These are phyloP conservation scores for Fistulinella prunicolor DNA, from an alignment of 768 basidiomycete species.

Conservation along the genomic window DNA sequence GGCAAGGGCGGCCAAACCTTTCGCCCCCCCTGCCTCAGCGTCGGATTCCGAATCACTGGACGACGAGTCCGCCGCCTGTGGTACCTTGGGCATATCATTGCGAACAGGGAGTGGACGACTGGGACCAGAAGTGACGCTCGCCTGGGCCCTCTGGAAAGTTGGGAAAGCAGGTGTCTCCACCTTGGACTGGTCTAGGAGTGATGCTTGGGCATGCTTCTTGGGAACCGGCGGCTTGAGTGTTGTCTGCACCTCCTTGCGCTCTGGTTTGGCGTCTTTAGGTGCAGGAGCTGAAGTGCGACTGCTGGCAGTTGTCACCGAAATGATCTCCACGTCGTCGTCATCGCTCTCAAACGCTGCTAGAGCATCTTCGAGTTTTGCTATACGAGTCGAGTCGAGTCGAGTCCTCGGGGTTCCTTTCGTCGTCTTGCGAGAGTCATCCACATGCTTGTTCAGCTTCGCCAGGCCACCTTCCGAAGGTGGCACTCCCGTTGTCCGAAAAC, in stretches of 20 bases:
- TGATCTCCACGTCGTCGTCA: slow-evolving; percentile 54
- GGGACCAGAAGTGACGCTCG: slow-evolving; percentile 30
- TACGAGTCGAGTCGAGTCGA: slow-evolving; percentile 50
- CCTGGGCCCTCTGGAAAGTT: slow-evolving; percentile 39
- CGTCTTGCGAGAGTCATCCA: slow-evolving; percentile 56
- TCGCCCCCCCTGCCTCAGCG: slow-evolving; percentile 40
- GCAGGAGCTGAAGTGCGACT: slow-evolving; percentile 11
- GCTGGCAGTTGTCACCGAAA: slow-evolving; percentile 36
- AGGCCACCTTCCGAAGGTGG: slow-evolving; percentile 55
- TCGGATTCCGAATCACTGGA: slow-evolving; percentile 50
- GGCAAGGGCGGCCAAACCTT: slow-evolving; percentile 51
- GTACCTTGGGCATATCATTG: slow-evolving; percentile 5
- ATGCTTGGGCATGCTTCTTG: slow-evolving; percentile 14
- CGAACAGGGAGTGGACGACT: slow-evolving; percentile 28
- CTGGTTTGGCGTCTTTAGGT: slow-evolving; percentile 12
- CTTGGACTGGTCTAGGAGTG: slow-evolving; percentile 29
- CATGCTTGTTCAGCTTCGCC: slow-evolving; percentile 63
- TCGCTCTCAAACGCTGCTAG: slow-evolving; percentile 66
- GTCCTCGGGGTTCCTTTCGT: slow-evolving; percentile 46
- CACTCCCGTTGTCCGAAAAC: slow-evolving; percentile 63
- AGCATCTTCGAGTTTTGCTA: slow-evolving; percentile 64
- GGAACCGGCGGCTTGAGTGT: slow-evolving; percentile 13
- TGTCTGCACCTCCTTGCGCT: slow-evolving; percentile 22
- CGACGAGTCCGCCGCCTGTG: slow-evolving; percentile 25
- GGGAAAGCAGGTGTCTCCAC: slow-evolving; percentile 40